Percentiles rank a stretch among this genome's conserved stretches.
These are phyloP conservation scores for Cyberlindnera amylophila DNA, from an alignment of 805 yeast species.

Conservation along the genomic window DNA sequence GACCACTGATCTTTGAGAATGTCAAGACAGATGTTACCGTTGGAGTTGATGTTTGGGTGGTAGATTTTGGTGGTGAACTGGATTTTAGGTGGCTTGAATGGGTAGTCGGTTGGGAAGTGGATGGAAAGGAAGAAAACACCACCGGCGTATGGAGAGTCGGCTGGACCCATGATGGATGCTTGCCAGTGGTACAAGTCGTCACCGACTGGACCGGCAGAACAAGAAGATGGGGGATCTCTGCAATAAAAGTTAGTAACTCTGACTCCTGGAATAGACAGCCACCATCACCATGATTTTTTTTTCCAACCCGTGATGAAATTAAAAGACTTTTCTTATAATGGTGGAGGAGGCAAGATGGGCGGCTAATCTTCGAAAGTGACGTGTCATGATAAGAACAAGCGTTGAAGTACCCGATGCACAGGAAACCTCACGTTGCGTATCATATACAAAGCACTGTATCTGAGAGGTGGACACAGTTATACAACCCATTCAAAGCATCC, in stretches of 20 bases:
- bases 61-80: conserved; percentile 92
- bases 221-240: conserved; percentile 98
- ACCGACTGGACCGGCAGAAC: conserved; percentile 98
- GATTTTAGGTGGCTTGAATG: conserved; percentile 96
- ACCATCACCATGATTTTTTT: neutral
- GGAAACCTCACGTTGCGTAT: too few species aligned
- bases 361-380: too few species aligned
- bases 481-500: too few species aligned
- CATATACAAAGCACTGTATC: too few species aligned
- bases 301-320: too few species aligned
- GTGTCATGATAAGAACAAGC: too few species aligned
- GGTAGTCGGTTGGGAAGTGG: conserved; percentile 98
- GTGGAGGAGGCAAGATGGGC: too few species aligned
- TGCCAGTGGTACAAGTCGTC: conserved; percentile 99
- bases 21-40: conserved; percentile 95
- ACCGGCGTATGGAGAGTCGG: conserved; percentile 85
- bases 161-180: conserved; percentile 98
- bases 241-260: conserved; percentile 20
- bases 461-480: too few species aligned
- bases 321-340: too few species aligned
- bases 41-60: conserved; percentile 95
- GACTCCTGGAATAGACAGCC: too few species aligned
- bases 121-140: conserved; percentile 95
- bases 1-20: conserved; percentile 98
- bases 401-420: too few species aligned